These are phyloP conservation scores for Lepidopterella palustris DNA, from an alignment of 495 filamentous ascomycete genomes.

Conservation along the genomic window DNA sequence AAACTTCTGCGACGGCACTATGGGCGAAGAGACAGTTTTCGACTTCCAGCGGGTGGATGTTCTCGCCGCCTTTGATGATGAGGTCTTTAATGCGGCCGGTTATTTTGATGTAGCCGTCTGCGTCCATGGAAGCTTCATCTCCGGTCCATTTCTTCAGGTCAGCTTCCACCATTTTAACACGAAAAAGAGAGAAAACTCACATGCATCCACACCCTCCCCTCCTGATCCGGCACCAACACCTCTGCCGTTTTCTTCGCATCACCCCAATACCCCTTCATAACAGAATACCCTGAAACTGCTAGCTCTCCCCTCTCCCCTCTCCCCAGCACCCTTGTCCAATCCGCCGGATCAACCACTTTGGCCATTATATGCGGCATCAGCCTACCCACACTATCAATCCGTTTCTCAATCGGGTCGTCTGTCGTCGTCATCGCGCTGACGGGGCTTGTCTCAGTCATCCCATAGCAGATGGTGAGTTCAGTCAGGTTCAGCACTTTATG, in stretches of 20 bases:
- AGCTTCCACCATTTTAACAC: not conserved
- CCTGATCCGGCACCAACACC: slow-evolving; percentile 57
- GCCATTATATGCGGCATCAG: slow-evolving; percentile 76
- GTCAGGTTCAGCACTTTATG: slow-evolving; percentile 70
- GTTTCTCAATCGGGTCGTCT: slow-evolving; percentile 69
- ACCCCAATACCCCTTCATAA: slow-evolving; percentile 88
- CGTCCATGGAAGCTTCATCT: slow-evolving; percentile 87
- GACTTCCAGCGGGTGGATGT: slow-evolving; percentile 91
- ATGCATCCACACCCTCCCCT: slow-evolving; percentile 1
- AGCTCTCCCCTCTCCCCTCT: slow-evolving; percentile 69
- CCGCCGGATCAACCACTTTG: slow-evolving; percentile 67
- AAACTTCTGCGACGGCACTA: slow-evolving; percentile 60
- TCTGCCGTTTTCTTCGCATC: slow-evolving; percentile 63
- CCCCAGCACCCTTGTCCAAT: slow-evolving; percentile 53
- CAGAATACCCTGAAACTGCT: slow-evolving; percentile 73
- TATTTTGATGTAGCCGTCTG: slow-evolving; percentile 57
- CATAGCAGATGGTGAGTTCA: slow-evolving; percentile 92
- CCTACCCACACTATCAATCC: slow-evolving; percentile 69
- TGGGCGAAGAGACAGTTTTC: slow-evolving; percentile 84
- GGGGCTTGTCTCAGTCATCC: slow-evolving; percentile 97
- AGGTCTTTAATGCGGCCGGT: slow-evolving; percentile 81
- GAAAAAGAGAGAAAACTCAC: not conserved
- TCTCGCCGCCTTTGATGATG: slow-evolving; percentile 90
- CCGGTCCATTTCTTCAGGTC: slow-evolving; percentile 47
- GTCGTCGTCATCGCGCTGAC: slow-evolving; percentile 81